A percentile compares a stretch with the other conserved stretches of the same genome.
phyloP scores from a whole-genome alignment of 1,284 basidiomycete species.

The Butyriboletus regius region DNA sequence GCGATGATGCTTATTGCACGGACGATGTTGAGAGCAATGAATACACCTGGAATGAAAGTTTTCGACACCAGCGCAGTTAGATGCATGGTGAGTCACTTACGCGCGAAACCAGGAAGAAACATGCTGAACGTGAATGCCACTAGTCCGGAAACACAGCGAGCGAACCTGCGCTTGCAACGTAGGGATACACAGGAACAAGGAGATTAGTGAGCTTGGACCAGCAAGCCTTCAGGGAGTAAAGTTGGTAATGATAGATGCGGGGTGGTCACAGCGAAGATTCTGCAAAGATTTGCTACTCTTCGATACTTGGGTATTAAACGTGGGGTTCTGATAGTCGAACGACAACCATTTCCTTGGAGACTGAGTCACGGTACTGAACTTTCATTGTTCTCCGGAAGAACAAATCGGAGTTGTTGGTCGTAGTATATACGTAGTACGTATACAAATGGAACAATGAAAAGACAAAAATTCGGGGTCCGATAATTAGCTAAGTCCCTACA shows the following conservation, averaged over 20 bases:
- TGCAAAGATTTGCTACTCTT: neutral
- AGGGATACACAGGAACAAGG: slow-evolving; percentile 1
- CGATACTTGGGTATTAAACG: slow-evolving; percentile 5
- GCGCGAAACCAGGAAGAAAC: slow-evolving; percentile 45
- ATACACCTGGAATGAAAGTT: slow-evolving; percentile 43
- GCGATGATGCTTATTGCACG: slow-evolving; percentile 71
- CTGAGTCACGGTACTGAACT: slow-evolving; percentile 7
- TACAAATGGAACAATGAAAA: slow-evolving; percentile 19
- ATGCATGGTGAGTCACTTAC: slow-evolving; percentile 32
- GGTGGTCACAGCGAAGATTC: slow-evolving; percentile 2
- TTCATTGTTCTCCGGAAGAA: slow-evolving; percentile 24
- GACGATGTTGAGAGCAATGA: slow-evolving; percentile 71
- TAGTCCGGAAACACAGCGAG: slow-evolving; percentile 6
- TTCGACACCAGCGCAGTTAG: neutral
- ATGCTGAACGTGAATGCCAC: slow-evolving; percentile 12
- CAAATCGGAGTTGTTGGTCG: neutral
- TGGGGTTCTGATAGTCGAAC: neutral
- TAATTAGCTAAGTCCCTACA: slow-evolving; percentile 14
- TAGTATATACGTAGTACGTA: neutral
- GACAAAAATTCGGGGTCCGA: slow-evolving; percentile 15
- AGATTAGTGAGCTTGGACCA: slow-evolving; percentile 23
- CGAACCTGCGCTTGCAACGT: slow-evolving; percentile 24
- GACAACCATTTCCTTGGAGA: slow-evolving; percentile 23
- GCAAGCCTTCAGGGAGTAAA: slow-evolving; percentile 15
- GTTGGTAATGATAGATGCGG: neutral